Evolutionary conservation across 352 stramenopile species (phyloP).

Genomic region (Phytophthora sp.): DNA sequence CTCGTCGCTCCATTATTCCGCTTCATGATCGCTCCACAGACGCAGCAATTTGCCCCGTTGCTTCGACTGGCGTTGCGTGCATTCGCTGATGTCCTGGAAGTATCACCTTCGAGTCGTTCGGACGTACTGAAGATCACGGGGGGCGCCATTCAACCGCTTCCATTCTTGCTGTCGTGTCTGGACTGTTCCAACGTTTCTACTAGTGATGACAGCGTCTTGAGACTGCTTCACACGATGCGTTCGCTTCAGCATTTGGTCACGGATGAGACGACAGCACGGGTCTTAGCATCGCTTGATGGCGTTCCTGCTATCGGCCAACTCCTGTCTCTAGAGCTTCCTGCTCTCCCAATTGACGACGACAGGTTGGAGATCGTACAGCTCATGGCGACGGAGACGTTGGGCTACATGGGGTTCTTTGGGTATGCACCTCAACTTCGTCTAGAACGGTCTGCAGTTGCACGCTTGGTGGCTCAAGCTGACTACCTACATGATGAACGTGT

Average conservation of each 20-base stretch:
- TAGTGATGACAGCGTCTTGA: constrained; percentile 31
- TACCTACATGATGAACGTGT: constrained; percentile 38
- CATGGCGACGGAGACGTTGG: constrained; percentile 67
- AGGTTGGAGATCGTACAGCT: constrained; percentile 52
- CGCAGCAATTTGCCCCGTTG: constrained; percentile 35
- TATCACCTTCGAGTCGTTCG: constrained; percentile 47
- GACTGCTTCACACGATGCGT: constrained; percentile 53
- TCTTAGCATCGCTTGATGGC: constrained; percentile 33
- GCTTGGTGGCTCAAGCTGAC: constrained; percentile 54
- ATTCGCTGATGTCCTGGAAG: constrained; percentile 62
- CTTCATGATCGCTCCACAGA: constrained; percentile 54
- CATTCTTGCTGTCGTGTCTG: constrained; percentile 59
- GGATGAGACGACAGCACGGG: constrained; percentile 49
- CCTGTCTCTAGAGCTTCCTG: constrained; percentile 21
- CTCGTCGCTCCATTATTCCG: constrained; percentile 62
- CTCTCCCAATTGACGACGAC: constrained; percentile 26
- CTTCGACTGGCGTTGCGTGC: constrained; percentile 46
- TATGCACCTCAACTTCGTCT: constrained; percentile 47
- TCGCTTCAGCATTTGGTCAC: constrained; percentile 62
- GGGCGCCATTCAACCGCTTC: constrained; percentile 32
- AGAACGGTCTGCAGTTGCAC: constrained; percentile 34
- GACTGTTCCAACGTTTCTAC: constrained; percentile 27
- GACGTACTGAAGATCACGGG: constrained; percentile 43
- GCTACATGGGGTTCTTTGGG: constrained; percentile 67
- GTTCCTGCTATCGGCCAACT: constrained; percentile 49